Evolutionary conservation across 345 rosid species (phyloP), one percentile per base, ranked within the genome.

Genomic region (Odontarrhena argentea): DNA sequence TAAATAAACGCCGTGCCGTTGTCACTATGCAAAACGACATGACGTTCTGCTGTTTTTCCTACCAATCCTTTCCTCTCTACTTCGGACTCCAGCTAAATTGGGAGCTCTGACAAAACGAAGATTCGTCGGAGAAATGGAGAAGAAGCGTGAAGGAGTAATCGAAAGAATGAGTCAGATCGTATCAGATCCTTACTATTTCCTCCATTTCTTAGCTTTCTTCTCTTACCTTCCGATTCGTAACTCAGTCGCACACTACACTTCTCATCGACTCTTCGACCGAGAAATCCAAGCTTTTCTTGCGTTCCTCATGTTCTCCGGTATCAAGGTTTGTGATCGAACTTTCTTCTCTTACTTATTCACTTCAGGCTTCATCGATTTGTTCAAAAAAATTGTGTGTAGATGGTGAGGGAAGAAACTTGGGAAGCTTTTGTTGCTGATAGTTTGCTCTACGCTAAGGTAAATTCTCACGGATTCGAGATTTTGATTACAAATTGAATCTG

Each of bases 271-370:
- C 42, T 6, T 43, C 52, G 70, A 80, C 60, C 79, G 91, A 93
- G 98, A 89, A 82, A 75, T 92, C 80, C 98, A 87, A 82, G 96
- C 91, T 25, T 51, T 85, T 68, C 73, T 92, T 37, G 86, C 88
- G 4, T 84, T 87, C 41, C 65, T 81, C 4, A 58, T 77, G 69
- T 72, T 89, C 57, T 64, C 83, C 41, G 80, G 82, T 32, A 57
- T 82, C 55, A 92, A 87, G 91, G 98, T 92, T 67, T 28, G 14
- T 10, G 6, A 22, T 63, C 48, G 38, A n/a, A 5, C 43, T 55
- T 52, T 3, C 24, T 47, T 7, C 36, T 35, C 35, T 2, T 34
- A 42, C 67, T 55, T 44, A 4, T 62, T 46, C 3, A 5, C 30
- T 58, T 63, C 60, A 9, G 49, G 30, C 52, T 34, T 65, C 35